A percentile compares a stretch with the other conserved stretches of the same genome.
Evolutionary conservation across 2,329 filamentous ascomycete genomes (phyloP).

Genomic region (Alternaria ethzedia): DNA sequence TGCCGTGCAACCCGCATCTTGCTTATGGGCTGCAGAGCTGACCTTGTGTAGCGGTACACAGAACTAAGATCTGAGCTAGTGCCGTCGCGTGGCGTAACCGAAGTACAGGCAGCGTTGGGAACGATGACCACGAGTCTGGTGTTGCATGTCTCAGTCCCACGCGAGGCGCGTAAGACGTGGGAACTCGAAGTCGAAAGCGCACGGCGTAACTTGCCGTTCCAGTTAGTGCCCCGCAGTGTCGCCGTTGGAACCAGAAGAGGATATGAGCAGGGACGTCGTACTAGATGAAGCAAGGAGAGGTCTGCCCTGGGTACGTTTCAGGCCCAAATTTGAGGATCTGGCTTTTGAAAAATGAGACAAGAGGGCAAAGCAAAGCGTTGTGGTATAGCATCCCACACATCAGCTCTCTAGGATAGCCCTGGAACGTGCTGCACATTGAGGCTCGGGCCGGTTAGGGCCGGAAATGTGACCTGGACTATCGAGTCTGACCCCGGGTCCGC

Average conservation of each 20-base stretch:
- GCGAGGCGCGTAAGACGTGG: constrained; percentile 15
- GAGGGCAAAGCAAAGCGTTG: constrained; percentile 14
- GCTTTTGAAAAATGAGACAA: constrained; percentile 2
- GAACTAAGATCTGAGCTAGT: constrained; percentile 17
- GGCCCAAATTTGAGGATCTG: neutral
- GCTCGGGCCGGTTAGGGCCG: constrained; percentile 41
- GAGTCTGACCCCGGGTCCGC: constrained; percentile 20
- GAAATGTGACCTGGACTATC: constrained; percentile 26
- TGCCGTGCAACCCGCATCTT: constrained; percentile 17
- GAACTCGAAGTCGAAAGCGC: constrained; percentile 4
- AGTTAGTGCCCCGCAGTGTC: constrained; percentile 2
- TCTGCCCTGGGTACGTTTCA: constrained; percentile 6
- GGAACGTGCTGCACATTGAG: constrained; percentile 33
- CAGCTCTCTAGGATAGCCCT: constrained; percentile 17
- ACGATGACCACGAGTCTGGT: constrained; percentile 13
- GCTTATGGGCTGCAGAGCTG: constrained; percentile 14
- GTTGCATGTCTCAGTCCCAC: constrained; percentile 11
- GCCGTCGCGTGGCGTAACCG: constrained; percentile 16
- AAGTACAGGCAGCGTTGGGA: constrained; percentile 12
- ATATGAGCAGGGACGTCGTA: constrained; percentile 6
- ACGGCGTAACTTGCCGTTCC: constrained; percentile 7
- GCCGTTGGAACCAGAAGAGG: constrained; percentile 1
- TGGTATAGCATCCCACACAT: constrained; percentile 10
- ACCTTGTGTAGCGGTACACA: constrained; percentile 15
- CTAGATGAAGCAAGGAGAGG: constrained; percentile 14